A percentile compares a stretch with the other conserved stretches of the same genome.
These are phyloP conservation scores for Schizophyllum amplum DNA, from an alignment of 1,284 basidiomycete species.

Conservation along the genomic window DNA sequence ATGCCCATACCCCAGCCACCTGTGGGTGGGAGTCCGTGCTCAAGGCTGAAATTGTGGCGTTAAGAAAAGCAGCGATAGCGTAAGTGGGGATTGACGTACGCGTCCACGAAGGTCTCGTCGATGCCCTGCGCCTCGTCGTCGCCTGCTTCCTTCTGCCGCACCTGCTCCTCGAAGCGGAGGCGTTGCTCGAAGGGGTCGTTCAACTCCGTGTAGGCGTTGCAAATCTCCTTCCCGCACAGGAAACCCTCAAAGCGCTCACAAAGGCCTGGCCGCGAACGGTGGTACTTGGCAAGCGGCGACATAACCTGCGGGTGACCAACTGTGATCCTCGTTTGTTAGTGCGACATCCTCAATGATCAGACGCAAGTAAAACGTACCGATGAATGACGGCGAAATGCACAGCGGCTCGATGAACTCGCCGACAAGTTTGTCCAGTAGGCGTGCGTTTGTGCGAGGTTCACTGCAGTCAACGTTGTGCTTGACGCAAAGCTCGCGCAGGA, in stretches of 20 bases:
- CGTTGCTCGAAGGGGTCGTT: conserved; percentile 98
- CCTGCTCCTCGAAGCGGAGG: conserved; percentile 93
- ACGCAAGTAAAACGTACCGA: conserved; percentile 43
- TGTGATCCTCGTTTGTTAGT: conserved; percentile 18
- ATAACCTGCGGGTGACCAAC: conserved; percentile 99
- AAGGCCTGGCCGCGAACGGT: conserved; percentile 86
- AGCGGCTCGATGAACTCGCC: conserved; percentile 97
- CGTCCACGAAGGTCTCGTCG: conserved; percentile 91
- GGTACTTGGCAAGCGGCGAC: conserved; percentile 97
- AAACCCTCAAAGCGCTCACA: conserved; percentile 99
- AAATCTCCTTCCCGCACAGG: conserved; percentile 97
- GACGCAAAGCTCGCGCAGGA: conserved; percentile 76
- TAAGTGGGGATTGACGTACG: conserved; percentile 42
- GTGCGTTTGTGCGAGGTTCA: conserved; percentile 93
- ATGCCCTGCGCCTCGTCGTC: conserved; percentile 98
- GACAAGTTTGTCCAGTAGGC: conserved; percentile 96
- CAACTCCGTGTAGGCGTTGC: conserved; percentile 97
- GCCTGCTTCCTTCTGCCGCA: conserved; percentile 90
- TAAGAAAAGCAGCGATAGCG: not conserved
- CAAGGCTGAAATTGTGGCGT: conserved; percentile 53
- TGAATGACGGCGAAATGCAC: conserved; percentile 96
- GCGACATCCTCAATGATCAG: not conserved
- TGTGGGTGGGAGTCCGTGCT: conserved; percentile 96
- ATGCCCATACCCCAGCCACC: conserved; percentile 96
- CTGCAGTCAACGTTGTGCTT: conserved; percentile 98